Base-by-base conservation (phyloP, 2,329 filamentous ascomycete species). In the Cladophialophora carrionii region DNA sequence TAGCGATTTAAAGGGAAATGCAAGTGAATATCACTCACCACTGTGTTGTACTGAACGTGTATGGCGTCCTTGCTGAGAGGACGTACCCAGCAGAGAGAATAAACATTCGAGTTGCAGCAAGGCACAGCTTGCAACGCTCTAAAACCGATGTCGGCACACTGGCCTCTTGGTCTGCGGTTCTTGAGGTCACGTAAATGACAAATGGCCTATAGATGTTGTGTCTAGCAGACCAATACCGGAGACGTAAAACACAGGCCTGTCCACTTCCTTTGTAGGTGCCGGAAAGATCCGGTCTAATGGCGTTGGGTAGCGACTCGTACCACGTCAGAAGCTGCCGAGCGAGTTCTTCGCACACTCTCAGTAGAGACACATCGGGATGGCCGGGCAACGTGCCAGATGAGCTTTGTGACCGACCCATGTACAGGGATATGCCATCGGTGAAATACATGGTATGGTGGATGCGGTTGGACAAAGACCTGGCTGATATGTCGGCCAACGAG, bases 401-500 rank as follows among this genome's bases (percentile, higher is more conserved):
- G 17, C 37, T n/a, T 43, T n/a, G 37, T 17, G 37, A 43, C 37
- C 17, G 37, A 20, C 37, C 37, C 14, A 29, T 24, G 24, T 59
- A 59, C n/a, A 59, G 57, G 17, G 41, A 49, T 29, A 59, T 26
- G 9, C 43, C 32, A 24, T 59, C 57, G 26, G 57, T 59, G 52
- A 49, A 55, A 46, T 62, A 62, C n/a, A 62, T 37, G 26, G 51
- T 46, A 41, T 62, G 53, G 20, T 56, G 51, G 6, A 62, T 57
- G 20, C 60, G 60, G 31, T 62, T 62, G 8, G 48, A 41, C 34
- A 62, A 49, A 22, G 52, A 62, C 60, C 60, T 46, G 7, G 51
- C 52, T 4, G 60, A 62, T 49, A 62, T 56, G 26, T 62, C 60
- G 51, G 60, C 60, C 52, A 62, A 48, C 12, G 41, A 56, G 22